Conservation (phyloP, 2,329 filamentous ascomycete species). For the Colletotrichum eleusines region DNA sequence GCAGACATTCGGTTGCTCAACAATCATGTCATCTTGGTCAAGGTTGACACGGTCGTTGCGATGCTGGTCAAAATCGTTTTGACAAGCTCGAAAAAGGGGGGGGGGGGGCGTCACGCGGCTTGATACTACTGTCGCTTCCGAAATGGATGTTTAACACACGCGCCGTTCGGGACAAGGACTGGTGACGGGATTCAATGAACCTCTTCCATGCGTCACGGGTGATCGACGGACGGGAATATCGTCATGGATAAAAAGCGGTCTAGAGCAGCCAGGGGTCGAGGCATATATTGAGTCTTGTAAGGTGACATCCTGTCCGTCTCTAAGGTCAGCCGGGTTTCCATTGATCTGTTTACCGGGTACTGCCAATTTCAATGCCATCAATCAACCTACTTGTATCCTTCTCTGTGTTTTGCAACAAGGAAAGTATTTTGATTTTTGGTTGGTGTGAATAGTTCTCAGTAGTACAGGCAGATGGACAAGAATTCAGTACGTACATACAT, state of each 20-base stretch:
- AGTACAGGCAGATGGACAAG: no score
- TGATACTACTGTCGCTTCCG: conserved; percentile 77
- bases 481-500: no score
- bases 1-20: conserved; percentile 75
- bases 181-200: not conserved
- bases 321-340: conserved; percentile 62
- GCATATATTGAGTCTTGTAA: not conserved
- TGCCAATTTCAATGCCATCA: not conserved
- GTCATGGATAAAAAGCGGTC: not conserved
- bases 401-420: not conserved
- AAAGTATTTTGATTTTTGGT: not conserved
- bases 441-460: fast-evolving
- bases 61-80: conserved; percentile 77
- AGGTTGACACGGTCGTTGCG: conserved; percentile 73
- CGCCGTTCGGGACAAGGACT: not conserved
- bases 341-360: conserved; percentile 49
- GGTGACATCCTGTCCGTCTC: conserved; percentile 44
- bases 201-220: not conserved
- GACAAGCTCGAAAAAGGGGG: conserved; percentile 73
- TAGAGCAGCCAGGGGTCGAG: not conserved
- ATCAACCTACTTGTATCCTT: not conserved
- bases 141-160: conserved; percentile 59
- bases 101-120: conserved; percentile 76
- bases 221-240: not conserved
- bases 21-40: conserved; percentile 72